Conservation (phyloP, 352 stramenopile species). For the Phytophthora capsici region DNA sequence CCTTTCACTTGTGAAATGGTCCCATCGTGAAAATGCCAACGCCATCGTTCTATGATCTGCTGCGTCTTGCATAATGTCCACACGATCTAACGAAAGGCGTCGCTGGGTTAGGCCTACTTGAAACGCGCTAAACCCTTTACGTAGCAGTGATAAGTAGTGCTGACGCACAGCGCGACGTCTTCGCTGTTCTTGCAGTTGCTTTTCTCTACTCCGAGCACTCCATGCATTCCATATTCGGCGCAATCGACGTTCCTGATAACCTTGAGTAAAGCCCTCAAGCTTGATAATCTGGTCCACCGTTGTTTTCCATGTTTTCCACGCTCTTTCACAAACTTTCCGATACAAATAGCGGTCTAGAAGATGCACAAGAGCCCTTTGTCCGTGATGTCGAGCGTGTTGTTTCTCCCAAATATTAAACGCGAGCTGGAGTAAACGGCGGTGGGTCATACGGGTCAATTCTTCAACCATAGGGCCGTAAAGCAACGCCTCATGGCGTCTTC, state of each 20-base stretch:
- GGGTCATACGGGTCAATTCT: conserved; percentile 6
- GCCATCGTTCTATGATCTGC: conserved; percentile 11
- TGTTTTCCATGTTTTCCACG: conserved; percentile 28
- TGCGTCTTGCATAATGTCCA: conserved; percentile 28
- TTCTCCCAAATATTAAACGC: conserved; percentile 29
- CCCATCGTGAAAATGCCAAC: conserved; percentile 28
- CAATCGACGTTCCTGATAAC: conserved; percentile 17
- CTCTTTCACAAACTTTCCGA: conserved; percentile 27
- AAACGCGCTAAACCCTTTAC: conserved; percentile 26
- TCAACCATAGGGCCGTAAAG: conserved; percentile 21
- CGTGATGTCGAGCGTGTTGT: conserved; percentile 1
- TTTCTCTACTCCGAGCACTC: conserved; percentile 21
- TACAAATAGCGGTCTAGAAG: conserved; percentile 38
- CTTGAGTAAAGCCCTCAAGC: conserved; percentile 14
- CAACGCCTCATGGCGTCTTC: conserved; percentile 11
- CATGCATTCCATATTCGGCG: conserved; percentile 32
- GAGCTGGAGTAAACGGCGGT: conserved; percentile 12
- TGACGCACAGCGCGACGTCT: conserved; percentile 36
- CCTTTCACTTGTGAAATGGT: conserved; percentile 25
- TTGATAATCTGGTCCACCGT: conserved; percentile 16
- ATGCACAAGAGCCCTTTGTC: conserved; percentile 9
- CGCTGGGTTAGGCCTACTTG: conserved; percentile 11
- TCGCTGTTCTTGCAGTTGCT: conserved; percentile 26
- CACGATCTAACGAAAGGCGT: conserved; percentile 10
- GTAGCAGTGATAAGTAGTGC: conserved; percentile 33